Evolutionary conservation across 2,329 filamentous ascomycete genomes (phyloP), one percentile per base, ranked within the genome.

Genomic region (Ceratocystiopsis brevicomis): DNA sequence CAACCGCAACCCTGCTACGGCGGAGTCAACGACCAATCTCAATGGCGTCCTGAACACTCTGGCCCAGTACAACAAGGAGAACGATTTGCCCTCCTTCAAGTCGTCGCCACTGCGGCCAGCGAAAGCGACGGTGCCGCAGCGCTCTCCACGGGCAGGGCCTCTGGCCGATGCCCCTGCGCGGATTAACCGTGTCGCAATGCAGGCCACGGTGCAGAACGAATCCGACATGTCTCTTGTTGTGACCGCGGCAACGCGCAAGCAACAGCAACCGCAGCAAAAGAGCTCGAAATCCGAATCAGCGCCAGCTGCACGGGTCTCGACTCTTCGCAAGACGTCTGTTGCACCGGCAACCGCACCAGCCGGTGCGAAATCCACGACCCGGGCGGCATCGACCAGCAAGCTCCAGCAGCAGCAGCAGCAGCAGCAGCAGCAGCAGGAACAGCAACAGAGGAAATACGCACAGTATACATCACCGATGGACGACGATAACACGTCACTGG

Each of bases 191-290:
- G 17, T 37, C 4, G 39, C 38, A 1, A 45, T 51, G 37, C 50
- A 51, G 38, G 42, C 50, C 6, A 48, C 49, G 2, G 50, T 51
- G 30, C 50, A 51, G 37, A 49, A 51, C 46, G 50, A 49, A 35
- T 50, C 50, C 1, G 49, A 51, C 37, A 41, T 49, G 41, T 51
- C 50, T 6, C 33, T 47, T 5, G 37, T 47, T 41, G 42, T 51
- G 44, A 41, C 44, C 10, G 17, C 42, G 1, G 42, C 47, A 1
- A 34, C 35, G 2, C 35, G 45, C 13, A 17, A 41, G 25, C 25
- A 30, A 9, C 25, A 30, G 25, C 25, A 4, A 11, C 25, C 6
- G 25, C 25, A 8, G 16, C 38, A 41, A 16, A 40, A 48, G 38
- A 37, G n/a, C 2, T 2, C 30, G 18, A 42, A 42, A 35, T 11